Evolutionary conservation across 1,284 basidiomycete genomes (phyloP).

Genomic region (Malassezia arunalokei): DNA sequence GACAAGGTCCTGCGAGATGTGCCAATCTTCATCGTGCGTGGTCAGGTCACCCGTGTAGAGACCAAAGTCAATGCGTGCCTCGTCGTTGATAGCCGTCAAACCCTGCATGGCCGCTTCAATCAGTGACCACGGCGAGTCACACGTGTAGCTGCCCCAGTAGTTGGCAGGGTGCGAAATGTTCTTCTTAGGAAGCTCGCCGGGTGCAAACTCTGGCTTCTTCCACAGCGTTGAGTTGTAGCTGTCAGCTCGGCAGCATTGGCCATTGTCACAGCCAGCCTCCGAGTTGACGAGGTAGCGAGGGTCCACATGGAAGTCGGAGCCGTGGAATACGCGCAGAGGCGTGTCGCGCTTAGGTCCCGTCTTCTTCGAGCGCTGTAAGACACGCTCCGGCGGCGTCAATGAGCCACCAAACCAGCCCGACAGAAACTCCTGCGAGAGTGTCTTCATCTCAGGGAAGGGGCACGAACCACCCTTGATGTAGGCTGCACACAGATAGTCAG

Average conservation of each 20-base stretch:
- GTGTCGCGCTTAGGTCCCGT: conserved; percentile 49
- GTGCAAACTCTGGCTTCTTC: conserved; percentile 16
- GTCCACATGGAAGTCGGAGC: conserved; percentile 68
- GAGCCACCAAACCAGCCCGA: conserved; percentile 32
- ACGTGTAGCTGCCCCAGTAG: conserved; percentile 47
- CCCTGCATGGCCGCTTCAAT: conserved; percentile 56
- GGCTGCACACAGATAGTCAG: conserved; percentile 32
- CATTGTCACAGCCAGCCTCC: conserved; percentile 62
- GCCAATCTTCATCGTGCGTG: conserved; percentile 47
- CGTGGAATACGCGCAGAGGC: conserved; percentile 60
- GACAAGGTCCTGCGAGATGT: conserved; percentile 36
- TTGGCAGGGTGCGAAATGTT: conserved; percentile 28
- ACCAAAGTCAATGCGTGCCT: conserved; percentile 54
- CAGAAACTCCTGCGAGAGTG: conserved; percentile 24
- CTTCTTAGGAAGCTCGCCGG: conserved; percentile 18
- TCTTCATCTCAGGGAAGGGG: conserved; percentile 20
- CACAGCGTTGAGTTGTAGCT: conserved; percentile 53
- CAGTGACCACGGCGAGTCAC: conserved; percentile 61
- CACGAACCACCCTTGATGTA: conserved; percentile 18
- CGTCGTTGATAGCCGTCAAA: conserved; percentile 55
- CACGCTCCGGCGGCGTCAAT: conserved; percentile 9
- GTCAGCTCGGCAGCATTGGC: conserved; percentile 60
- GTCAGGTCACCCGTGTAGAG: conserved; percentile 67
- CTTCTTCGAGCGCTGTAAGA: conserved; percentile 16
- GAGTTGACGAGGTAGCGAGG: conserved; percentile 63